Evolutionary conservation across 441 rosid genomes (phyloP).

Genomic region (Gossypium gossypioides): DNA sequence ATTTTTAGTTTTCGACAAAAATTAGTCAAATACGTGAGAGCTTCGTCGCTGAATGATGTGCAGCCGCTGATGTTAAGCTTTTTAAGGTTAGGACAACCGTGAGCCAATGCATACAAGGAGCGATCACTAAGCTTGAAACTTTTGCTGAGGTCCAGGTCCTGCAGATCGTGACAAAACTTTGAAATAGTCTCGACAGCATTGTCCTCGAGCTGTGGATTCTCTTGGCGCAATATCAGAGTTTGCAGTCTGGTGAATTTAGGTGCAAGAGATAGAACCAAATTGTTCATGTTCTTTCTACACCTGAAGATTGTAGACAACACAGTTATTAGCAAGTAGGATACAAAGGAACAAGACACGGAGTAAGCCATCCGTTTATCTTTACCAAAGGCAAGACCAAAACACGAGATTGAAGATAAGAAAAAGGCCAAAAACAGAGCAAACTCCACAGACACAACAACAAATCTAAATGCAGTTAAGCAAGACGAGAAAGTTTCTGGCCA

Average conservation of each 20-base stretch:
- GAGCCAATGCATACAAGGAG: constrained; percentile 64
- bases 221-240: constrained; percentile 65
- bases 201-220: constrained; percentile 76
- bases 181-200: constrained; percentile 67
- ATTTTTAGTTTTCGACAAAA: constrained; percentile 54
- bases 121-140: constrained; percentile 77
- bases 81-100: constrained; percentile 68
- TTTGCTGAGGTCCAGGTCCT: constrained; percentile 86
- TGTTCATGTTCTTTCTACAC: constrained; percentile 79
- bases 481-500: too few relatives aligned
- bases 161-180: constrained; percentile 62
- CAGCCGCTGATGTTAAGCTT: constrained; percentile 93
- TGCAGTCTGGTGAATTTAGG: constrained; percentile 71
- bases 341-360: neutral
- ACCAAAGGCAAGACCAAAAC: neutral
- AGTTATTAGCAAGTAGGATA: neutral
- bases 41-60: constrained; percentile 52
- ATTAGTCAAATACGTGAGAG: constrained; percentile 45
- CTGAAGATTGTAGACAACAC: constrained; percentile 23
- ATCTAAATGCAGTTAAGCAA: neutral
- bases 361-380: neutral
- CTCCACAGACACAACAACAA: neutral
- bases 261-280: constrained; percentile 67
- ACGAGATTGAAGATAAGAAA: neutral
- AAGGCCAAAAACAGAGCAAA: neutral